Evolutionary conservation across 2,329 filamentous ascomycete genomes (phyloP).

Genomic region (Colletotrichum cordylinicola): DNA sequence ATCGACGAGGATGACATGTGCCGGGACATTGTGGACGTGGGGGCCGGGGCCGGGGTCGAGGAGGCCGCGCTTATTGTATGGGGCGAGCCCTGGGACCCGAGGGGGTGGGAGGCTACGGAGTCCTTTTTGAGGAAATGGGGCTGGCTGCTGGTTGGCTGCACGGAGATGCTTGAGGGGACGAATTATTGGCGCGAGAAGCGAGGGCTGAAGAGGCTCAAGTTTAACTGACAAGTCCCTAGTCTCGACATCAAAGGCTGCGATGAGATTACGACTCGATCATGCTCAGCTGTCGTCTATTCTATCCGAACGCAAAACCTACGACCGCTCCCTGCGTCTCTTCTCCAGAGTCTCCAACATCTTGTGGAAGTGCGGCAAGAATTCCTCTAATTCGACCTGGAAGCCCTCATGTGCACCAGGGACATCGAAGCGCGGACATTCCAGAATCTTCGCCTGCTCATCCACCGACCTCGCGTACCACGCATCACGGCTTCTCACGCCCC

Average conservation of each 20-base stretch:
- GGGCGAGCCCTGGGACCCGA: conserved; percentile 50
- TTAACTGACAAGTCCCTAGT: neutral
- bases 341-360: conserved; percentile 29
- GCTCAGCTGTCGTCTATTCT: neutral
- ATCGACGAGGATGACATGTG: conserved; percentile 21
- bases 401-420: conserved; percentile 36
- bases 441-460: conserved; percentile 31
- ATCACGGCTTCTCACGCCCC: conserved; percentile 27
- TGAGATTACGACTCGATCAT: neutral
- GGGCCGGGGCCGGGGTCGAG: conserved; percentile 9
- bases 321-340: neutral
- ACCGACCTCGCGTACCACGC: conserved; percentile 32
- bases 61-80: conserved; percentile 33
- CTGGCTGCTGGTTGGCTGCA: conserved; percentile 41
- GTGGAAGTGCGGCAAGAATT: conserved; percentile 30
- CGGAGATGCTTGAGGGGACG: conserved; percentile 40
- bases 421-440: conserved; percentile 28
- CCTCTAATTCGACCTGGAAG: conserved; percentile 33
- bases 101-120: conserved; percentile 53
- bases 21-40: conserved; percentile 18
- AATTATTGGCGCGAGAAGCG: conserved; percentile 37
- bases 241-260: neutral
- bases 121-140: conserved; percentile 52
- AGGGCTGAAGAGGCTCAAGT: conserved; percentile 4
- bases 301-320: neutral